These are phyloP conservation scores for Eleusine indica DNA, from an alignment of 176 grass and related monocot species.

Conservation along the genomic window DNA sequence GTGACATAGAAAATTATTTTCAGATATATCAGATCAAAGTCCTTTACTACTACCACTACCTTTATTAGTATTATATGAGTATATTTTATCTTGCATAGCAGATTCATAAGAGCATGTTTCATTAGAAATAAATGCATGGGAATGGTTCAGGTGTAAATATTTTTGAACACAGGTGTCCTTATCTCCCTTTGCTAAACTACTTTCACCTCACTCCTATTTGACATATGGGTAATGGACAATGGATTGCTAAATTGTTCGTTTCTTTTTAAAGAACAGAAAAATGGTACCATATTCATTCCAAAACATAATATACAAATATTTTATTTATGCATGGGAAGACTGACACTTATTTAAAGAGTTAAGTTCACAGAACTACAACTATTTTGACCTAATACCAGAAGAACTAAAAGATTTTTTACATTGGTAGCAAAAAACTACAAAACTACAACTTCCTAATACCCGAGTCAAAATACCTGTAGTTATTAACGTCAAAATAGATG, in stretches of 20 bases:
- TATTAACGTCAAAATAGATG: neutral
- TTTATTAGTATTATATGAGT: neutral
- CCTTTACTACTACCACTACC: neutral
- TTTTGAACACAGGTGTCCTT: neutral
- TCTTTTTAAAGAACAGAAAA: slow-evolving; percentile 6
- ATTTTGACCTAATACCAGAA: neutral
- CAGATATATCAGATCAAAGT: slow-evolving; percentile 33
- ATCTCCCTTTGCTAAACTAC: neutral
- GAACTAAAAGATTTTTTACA: neutral
- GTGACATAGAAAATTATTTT: slow-evolving; percentile 27
- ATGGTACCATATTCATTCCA: neutral
- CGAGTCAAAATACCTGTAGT: neutral
- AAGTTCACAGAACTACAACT: neutral
- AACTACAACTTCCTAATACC: neutral
- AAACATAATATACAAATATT: neutral
- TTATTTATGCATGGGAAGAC: neutral
- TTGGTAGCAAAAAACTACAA: neutral
- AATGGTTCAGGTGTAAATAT: slow-evolving; percentile 4
- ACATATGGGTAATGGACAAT: neutral
- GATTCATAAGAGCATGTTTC: slow-evolving; percentile 22
- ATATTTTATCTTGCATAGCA: neutral
- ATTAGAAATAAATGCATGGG: slow-evolving; percentile 5
- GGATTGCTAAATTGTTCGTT: neutral
- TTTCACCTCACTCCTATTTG: neutral
- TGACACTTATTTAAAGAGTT: neutral